phyloP scores from a whole-genome alignment of 441 rosid species.

The Adansonia madagascariensis region DNA sequence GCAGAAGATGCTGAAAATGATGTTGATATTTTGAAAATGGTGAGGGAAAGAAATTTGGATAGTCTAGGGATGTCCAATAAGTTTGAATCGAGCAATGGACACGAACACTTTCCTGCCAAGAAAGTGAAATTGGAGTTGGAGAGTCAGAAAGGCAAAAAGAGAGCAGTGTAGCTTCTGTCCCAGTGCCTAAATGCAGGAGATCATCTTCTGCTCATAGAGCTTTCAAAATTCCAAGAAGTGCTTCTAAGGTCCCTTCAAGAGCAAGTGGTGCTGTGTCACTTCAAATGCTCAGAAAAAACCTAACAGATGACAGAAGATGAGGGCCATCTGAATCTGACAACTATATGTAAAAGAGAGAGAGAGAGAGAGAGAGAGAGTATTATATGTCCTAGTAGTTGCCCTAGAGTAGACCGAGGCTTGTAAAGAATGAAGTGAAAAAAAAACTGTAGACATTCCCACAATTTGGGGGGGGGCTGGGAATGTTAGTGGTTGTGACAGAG shows the following conservation, averaged over 20 bases:
- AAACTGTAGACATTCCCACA: no score
- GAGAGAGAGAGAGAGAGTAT: no score
- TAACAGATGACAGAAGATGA: no score
- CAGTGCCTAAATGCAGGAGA: slow-evolving; percentile 76
- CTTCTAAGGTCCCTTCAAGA: slow-evolving; percentile 39
- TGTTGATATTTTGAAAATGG: slow-evolving; percentile 86
- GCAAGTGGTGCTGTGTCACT: background rate
- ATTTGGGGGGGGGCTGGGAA: no score
- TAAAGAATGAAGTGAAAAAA: no score
- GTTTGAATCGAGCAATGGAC: slow-evolving; percentile 88
- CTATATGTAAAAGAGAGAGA: no score
- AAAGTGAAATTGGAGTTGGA: slow-evolving; percentile 43
- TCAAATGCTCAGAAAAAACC: no score
- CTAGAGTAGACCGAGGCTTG: no score
- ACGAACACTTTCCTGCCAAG: slow-evolving; percentile 51
- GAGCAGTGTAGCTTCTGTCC: slow-evolving; percentile 54
- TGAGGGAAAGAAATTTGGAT: slow-evolving; percentile 86
- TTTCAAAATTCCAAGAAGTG: slow-evolving; percentile 53
- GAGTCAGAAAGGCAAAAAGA: slow-evolving; percentile 59
- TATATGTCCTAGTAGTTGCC: no score
- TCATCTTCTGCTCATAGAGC: slow-evolving; percentile 67
- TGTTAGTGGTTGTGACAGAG: no score
- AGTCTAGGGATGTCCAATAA: slow-evolving; percentile 54
- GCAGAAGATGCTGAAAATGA: slow-evolving; percentile 60
- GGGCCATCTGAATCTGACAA: no score